Percentiles rank a stretch among this genome's conserved stretches.
These are phyloP conservation scores for Jackrogersella minutella DNA, from an alignment of 495 filamentous ascomycete genomes.

Conservation along the genomic window DNA sequence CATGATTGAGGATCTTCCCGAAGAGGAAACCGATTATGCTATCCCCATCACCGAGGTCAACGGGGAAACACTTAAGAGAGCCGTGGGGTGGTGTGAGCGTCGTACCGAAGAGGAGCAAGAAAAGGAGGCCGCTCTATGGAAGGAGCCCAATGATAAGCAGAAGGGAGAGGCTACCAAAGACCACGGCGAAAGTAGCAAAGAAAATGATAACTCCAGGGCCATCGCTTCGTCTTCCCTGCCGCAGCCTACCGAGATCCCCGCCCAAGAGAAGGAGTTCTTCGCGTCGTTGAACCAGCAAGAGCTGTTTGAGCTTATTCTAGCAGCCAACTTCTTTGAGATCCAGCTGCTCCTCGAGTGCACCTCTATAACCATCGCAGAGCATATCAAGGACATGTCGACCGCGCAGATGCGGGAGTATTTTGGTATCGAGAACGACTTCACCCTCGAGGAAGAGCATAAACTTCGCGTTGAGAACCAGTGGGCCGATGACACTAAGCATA, in stretches of 20 bases:
- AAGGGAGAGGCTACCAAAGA: background rate
- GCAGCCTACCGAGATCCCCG: background rate
- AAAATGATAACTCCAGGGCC: too few species aligned
- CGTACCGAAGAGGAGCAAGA: background rate
- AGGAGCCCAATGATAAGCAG: background rate
- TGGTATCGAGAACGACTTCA: slow-evolving; percentile 79
- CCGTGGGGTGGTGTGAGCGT: slow-evolving; percentile 12
- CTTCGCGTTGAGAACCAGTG: slow-evolving; percentile 77
- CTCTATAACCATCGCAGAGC: slow-evolving; percentile 75
- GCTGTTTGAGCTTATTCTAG: slow-evolving; percentile 46
- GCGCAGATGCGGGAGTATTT: slow-evolving; percentile 81
- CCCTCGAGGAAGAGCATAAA: slow-evolving; percentile 76
- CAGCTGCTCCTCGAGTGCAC: slow-evolving; percentile 72
- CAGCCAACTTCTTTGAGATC: slow-evolving; percentile 78
- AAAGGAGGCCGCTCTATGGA: background rate
- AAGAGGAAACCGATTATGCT: background rate
- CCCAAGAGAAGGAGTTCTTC: slow-evolving; percentile 1
- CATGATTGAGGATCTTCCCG: slow-evolving; percentile 17
- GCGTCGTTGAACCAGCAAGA: background rate
- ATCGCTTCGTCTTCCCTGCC: background rate
- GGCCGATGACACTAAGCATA: slow-evolving; percentile 48
- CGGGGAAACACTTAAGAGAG: background rate
- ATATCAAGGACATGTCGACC: slow-evolving; percentile 78
- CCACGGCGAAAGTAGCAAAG: background rate
- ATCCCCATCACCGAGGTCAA: background rate